Evolutionary conservation across 2,329 filamentous ascomycete species (phyloP).

Genomic region (Pseudocercospora vitis): DNA sequence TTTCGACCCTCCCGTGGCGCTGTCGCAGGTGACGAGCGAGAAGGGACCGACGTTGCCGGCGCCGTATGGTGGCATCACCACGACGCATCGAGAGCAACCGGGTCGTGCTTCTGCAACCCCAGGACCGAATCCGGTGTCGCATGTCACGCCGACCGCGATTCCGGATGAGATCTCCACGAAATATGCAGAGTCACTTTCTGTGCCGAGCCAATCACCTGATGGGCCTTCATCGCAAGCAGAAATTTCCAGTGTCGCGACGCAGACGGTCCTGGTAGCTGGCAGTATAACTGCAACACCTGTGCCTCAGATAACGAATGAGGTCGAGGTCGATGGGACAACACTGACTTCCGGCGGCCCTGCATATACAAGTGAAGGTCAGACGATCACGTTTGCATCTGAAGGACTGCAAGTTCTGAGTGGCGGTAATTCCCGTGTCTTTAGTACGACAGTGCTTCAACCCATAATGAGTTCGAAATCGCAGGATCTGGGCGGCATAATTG

Average conservation of each 20-base stretch:
- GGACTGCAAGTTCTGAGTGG: no score
- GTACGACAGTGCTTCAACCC: no score
- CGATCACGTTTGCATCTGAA: no score
- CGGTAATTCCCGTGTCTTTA: no score
- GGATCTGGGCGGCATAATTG: no score
- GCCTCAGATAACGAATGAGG: neutral
- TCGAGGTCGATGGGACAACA: neutral
- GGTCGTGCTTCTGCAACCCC: neutral
- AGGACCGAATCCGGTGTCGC: no score
- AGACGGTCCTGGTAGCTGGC: neutral
- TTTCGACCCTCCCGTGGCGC: conserved; percentile 23
- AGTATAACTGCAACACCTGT: neutral
- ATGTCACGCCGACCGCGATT: no score
- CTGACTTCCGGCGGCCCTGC: conserved; percentile 5
- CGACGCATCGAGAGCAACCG: neutral
- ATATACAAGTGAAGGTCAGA: no score
- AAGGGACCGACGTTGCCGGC: conserved; percentile 3
- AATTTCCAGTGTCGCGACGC: neutral
- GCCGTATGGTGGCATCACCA: neutral
- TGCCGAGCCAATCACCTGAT: neutral
- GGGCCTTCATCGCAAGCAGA: neutral
- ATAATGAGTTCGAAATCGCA: no score
- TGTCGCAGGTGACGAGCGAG: conserved; percentile 5
- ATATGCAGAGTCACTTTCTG: neutral
- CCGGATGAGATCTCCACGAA: no score